These are phyloP conservation scores for Phaffomyces thermotolerans DNA, from an alignment of 805 yeast species.

Conservation along the genomic window DNA sequence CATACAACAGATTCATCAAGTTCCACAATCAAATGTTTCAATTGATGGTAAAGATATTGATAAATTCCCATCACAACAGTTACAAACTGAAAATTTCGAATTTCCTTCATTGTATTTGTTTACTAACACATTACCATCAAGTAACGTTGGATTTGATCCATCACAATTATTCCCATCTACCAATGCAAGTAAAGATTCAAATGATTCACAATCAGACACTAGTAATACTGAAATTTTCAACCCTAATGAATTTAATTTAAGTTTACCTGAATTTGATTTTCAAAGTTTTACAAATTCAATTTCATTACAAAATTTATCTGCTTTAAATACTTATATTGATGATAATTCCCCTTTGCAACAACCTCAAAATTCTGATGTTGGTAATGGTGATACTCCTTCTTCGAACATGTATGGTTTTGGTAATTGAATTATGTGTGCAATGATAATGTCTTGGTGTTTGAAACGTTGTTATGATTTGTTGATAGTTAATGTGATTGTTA, in stretches of 20 bases:
- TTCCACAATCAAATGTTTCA: background rate
- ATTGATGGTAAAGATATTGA: background rate
- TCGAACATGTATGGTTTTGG: constrained; percentile 11
- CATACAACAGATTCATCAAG: background rate
- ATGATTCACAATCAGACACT: constrained; percentile 12
- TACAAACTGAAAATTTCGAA: constrained; percentile 10
- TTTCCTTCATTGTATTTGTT: constrained; percentile 25
- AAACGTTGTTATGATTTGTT: background rate
- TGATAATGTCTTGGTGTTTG: background rate
- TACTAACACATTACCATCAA: constrained; percentile 19
- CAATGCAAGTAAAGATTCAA: constrained; percentile 1
- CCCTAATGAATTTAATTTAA: constrained; percentile 18
- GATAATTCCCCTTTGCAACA: background rate
- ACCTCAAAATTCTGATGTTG: background rate
- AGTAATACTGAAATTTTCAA: constrained; percentile 12
- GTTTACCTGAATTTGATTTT: constrained; percentile 22
- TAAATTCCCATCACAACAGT: background rate
- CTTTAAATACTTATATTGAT: constrained; percentile 17
- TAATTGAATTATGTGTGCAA: background rate
- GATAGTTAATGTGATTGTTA: too few relatives aligned
- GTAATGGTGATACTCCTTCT: background rate
- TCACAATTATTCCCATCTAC: constrained; percentile 20
- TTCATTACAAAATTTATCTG: constrained; percentile 19
- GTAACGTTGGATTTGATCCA: constrained; percentile 19
- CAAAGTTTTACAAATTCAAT: constrained; percentile 18